phyloP scores from a whole-genome alignment of 176 grass and related monocot genomes.

The Microstegium vimineum region DNA sequence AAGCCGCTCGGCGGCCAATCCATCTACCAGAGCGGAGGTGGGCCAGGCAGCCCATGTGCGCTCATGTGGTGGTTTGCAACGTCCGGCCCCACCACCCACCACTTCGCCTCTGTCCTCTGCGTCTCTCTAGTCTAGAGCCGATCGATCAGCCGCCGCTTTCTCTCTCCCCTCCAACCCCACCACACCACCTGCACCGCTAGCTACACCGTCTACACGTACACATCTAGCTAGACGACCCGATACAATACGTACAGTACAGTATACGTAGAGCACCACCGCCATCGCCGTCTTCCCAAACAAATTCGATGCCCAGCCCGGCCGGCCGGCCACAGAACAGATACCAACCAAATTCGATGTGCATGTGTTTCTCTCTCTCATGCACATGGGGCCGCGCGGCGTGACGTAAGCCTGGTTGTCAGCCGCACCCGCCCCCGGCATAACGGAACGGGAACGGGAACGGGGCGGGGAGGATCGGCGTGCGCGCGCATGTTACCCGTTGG shows the following conservation, averaged over 20 bases:
- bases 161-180: neutral
- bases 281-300: neutral
- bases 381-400: too few species aligned
- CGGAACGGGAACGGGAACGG: constrained; percentile 21
- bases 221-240: neutral
- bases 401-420: constrained; percentile 3
- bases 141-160: neutral
- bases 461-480: neutral
- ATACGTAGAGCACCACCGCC: constrained; percentile 15
- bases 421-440: neutral
- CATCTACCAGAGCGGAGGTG: constrained; percentile 17
- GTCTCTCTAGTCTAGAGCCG: neutral
- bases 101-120: constrained; percentile 9
- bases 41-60: constrained; percentile 61
- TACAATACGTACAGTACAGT: too few species aligned
- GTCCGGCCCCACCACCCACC: constrained; percentile 49
- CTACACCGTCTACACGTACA: too few species aligned
- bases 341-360: too few species aligned
- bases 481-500: constrained; percentile 26
- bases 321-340: too few species aligned
- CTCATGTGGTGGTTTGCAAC: constrained; percentile 70
- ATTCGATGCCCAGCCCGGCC: too few species aligned
- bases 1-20: neutral
- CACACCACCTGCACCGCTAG: too few species aligned
- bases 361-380: too few species aligned